phyloP scores from a whole-genome alignment of 202 grass and related monocot genomes.

The Bolboschoenoplectus hybrid region DNA sequence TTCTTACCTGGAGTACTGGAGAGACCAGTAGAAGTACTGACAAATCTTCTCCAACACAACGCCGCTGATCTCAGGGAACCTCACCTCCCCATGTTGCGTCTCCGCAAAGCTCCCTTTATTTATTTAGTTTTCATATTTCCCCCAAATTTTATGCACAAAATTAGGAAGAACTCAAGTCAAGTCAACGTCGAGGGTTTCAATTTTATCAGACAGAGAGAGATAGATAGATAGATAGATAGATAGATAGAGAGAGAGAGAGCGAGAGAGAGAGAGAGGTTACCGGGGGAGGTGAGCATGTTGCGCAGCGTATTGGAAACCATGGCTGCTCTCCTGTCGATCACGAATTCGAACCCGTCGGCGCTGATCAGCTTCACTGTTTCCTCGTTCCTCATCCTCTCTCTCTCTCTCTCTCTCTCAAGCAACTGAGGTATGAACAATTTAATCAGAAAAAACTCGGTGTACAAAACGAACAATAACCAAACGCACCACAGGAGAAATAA shows the following conservation, averaged over 20 bases:
- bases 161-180: background rate
- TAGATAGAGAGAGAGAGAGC: background rate
- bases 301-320: slow-evolving; percentile 90
- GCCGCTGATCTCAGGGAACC: slow-evolving; percentile 84
- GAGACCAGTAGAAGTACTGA: slow-evolving; percentile 97
- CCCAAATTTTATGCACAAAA: background rate
- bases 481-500: too few species aligned
- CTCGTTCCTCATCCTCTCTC: slow-evolving; percentile 28
- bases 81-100: slow-evolving; percentile 74
- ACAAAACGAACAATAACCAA: too few species aligned
- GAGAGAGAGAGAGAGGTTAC: slow-evolving; percentile 27
- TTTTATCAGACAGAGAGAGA: background rate
- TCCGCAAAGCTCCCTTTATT: slow-evolving; percentile 76
- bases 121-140: background rate
- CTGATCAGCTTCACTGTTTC: slow-evolving; percentile 94
- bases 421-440: background rate
- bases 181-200: background rate
- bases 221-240: background rate
- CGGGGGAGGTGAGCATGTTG: slow-evolving; percentile 97
- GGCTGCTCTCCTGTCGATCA: slow-evolving; percentile 85
- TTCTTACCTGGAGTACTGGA: slow-evolving; percentile 64
- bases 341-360: slow-evolving; percentile 93
- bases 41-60: slow-evolving; percentile 90
- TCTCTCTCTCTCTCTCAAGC: background rate
- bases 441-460: too few species aligned